phyloP scores from a whole-genome alignment of 2,329 filamentous ascomycete species.

The Stachybotrys chartarum region DNA sequence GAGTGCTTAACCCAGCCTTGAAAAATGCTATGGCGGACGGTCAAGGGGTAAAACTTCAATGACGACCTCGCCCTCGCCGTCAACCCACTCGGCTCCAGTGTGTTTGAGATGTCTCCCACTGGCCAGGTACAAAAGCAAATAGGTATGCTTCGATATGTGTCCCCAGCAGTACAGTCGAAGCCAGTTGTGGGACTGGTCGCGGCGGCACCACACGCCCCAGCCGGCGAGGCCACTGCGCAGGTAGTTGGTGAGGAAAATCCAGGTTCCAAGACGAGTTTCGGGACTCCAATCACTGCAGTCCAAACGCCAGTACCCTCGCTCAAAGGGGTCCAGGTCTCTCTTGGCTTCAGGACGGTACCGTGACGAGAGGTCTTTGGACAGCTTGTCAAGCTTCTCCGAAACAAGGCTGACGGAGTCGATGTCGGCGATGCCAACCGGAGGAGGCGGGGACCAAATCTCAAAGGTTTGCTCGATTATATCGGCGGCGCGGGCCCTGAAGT shows the following conservation, averaged over 20 bases:
- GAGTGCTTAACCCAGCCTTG: neutral
- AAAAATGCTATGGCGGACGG: constrained; percentile 3
- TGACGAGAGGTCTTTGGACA: constrained; percentile 40
- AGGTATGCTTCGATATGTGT: constrained; percentile 63
- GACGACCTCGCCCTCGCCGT: constrained; percentile 49
- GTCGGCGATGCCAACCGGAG: constrained; percentile 37
- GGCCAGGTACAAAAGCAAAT: constrained; percentile 66
- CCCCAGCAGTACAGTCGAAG: constrained; percentile 76
- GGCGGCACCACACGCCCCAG: constrained; percentile 58
- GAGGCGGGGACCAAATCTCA: constrained; percentile 48
- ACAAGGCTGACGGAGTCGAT: constrained; percentile 44
- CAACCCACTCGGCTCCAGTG: constrained; percentile 59
- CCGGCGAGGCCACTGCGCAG: constrained; percentile 53
- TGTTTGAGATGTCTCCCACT: constrained; percentile 56
- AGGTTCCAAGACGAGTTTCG: constrained; percentile 44
- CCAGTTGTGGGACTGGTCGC: constrained; percentile 30
- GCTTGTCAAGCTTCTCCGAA: constrained; percentile 45
- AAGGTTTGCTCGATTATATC: constrained; percentile 23
- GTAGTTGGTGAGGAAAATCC: constrained; percentile 54
- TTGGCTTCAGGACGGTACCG: constrained; percentile 42
- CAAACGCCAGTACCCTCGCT: constrained; percentile 74
- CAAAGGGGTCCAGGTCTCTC: constrained; percentile 41
- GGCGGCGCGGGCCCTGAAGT: constrained; percentile 6
- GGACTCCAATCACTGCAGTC: constrained; percentile 47
- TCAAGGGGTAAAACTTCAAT: constrained; percentile 26